phyloP scores from a whole-genome alignment of 139 green algal species.

The Trebouxia sp. region DNA sequence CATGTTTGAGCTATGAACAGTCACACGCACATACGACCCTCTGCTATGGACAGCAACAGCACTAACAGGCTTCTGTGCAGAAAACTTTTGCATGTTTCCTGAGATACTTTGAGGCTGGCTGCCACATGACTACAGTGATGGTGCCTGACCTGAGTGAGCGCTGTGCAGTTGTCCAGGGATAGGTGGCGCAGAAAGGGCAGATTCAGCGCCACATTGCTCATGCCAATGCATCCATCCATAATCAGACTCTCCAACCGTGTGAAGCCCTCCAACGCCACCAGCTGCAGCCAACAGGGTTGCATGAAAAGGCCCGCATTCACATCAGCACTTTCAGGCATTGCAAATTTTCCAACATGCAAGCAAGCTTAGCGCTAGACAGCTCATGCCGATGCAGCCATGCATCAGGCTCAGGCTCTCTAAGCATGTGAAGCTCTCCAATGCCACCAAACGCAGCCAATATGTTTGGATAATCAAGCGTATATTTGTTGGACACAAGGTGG shows the following conservation, averaged over 20 bases:
- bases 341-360: too few species aligned
- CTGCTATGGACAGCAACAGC: too few species aligned
- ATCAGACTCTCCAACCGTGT: conserved; percentile 25
- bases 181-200: conserved; percentile 15
- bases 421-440: conserved; percentile 13
- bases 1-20: too few species aligned
- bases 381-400: conserved; percentile 31
- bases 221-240: conserved; percentile 27
- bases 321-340: too few species aligned
- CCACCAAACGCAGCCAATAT: conserved; percentile 23
- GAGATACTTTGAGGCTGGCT: neutral
- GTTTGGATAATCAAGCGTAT: too few species aligned
- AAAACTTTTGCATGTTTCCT: too few species aligned
- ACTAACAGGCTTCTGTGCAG: too few species aligned
- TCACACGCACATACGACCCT: too few species aligned
- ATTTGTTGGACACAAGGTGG: too few species aligned
- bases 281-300: too few species aligned
- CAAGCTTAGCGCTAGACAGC: conserved; percentile 2
- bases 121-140: too few species aligned
- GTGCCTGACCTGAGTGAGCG: conserved; percentile 18
- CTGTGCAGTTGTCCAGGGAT: neutral
- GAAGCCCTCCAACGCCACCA: conserved; percentile 23
- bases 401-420: conserved; percentile 31
- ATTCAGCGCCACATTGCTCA: conserved; percentile 24
- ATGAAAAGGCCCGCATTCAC: too few species aligned